Conservation (phyloP, 169 alveolate genomes). For the Plasmodium berghei region DNA sequence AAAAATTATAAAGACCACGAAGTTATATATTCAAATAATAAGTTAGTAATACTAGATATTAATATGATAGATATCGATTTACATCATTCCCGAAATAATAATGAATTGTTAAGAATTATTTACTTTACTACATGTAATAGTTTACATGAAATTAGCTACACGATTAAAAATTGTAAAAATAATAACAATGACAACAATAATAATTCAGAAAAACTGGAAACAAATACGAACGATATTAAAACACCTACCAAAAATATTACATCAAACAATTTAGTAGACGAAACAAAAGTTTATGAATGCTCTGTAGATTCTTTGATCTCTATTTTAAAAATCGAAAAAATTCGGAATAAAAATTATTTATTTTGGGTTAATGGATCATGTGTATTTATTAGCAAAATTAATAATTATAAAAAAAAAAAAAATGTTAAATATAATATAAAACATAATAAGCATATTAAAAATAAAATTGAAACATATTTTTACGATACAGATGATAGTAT, state of each 20-base stretch:
- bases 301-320: constrained; percentile 57
- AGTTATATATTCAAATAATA: constrained; percentile 28
- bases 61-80: constrained; percentile 30
- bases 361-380: constrained; percentile 75
- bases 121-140: constrained; percentile 69
- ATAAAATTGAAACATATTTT: background rate
- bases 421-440: background rate
- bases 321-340: constrained; percentile 64
- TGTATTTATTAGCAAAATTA: constrained; percentile 66
- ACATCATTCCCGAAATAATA: background rate
- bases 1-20: constrained; percentile 42
- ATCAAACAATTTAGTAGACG: background rate
- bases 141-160: constrained; percentile 73
- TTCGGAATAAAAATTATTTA: constrained; percentile 59
- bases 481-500: background rate
- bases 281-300: constrained; percentile 74
- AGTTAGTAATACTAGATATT: constrained; percentile 50
- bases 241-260: background rate
- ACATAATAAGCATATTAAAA: constrained; percentile 1
- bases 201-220: constrained; percentile 22
- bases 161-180: constrained; percentile 15
- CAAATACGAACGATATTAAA: background rate
- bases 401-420: constrained; percentile 34
- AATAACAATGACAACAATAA: constrained; percentile 8
- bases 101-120: constrained; percentile 46